A percentile compares a stretch with the other conserved stretches of the same genome.
Conservation (phyloP, 208 protist genomes). For the Tritrichomonas musculus region DNA sequence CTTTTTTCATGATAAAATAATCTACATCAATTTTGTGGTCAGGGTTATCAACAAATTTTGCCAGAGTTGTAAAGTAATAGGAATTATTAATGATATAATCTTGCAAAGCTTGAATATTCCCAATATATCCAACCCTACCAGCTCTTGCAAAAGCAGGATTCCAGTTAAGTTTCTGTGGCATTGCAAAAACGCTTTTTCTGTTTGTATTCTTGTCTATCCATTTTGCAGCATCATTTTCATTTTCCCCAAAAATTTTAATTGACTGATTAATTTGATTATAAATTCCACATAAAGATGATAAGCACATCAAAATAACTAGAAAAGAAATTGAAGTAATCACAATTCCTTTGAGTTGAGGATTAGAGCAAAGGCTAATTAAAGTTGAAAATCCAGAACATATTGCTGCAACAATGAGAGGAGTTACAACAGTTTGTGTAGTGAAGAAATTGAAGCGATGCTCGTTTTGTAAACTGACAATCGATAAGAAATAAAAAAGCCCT, state of each 20-base stretch:
- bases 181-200: not conserved
- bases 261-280: not conserved
- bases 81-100: too few relatives aligned
- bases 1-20: too few relatives aligned
- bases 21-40: too few relatives aligned
- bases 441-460: not conserved
- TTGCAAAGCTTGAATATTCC: too few relatives aligned
- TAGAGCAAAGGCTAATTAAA: not conserved
- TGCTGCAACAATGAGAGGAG: not conserved
- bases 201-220: not conserved
- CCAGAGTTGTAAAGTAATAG: too few relatives aligned
- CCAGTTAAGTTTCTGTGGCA: not conserved
- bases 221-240: not conserved
- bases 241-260: not conserved
- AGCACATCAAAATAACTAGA: too few relatives aligned
- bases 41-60: too few relatives aligned
- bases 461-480: not conserved
- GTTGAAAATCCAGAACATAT: not conserved
- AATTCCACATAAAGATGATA: not conserved
- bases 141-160: not conserved
- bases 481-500: not conserved
- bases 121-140: not conserved
- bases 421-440: not conserved
- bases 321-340: not conserved
- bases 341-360: not conserved